A percentile compares a stretch with the other conserved stretches of the same genome.
Conservation (phyloP, 1,284 basidiomycete species). For the Austroboletus niveus region DNA sequence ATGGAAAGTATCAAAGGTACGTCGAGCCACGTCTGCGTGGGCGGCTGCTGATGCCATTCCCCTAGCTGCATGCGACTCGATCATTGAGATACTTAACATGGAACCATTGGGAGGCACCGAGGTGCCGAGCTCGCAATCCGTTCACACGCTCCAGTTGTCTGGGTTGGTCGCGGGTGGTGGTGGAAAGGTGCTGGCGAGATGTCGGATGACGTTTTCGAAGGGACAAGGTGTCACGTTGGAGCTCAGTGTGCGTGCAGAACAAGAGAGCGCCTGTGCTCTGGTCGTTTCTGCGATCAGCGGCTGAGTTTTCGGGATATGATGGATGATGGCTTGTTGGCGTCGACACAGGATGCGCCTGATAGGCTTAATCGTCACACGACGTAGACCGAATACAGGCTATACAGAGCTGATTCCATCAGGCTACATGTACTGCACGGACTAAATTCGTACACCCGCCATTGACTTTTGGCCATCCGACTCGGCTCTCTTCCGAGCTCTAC, state of each 20-base stretch:
- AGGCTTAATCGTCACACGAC: neutral
- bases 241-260: slow-evolving; percentile 89
- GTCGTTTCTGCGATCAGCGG: slow-evolving; percentile 90
- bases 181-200: slow-evolving; percentile 90
- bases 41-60: slow-evolving; percentile 1
- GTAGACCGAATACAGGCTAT: no score
- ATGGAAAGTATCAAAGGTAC: slow-evolving; percentile 92
- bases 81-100: slow-evolving; percentile 95
- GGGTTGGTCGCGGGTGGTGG: slow-evolving; percentile 88
- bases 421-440: neutral
- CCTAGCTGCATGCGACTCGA: slow-evolving; percentile 87
- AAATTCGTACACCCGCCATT: slow-evolving; percentile 5
- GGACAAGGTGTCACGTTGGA: slow-evolving; percentile 96
- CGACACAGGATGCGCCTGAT: neutral
- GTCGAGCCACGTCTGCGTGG: slow-evolving; percentile 25
- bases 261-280: slow-evolving; percentile 80
- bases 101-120: slow-evolving; percentile 92
- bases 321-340: neutral
- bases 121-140: slow-evolving; percentile 74
- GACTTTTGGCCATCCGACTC: slow-evolving; percentile 1
- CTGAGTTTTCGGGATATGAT: slow-evolving; percentile 29
- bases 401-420: no score
- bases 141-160: slow-evolving; percentile 93
- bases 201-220: slow-evolving; percentile 92
- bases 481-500: slow-evolving; percentile 1